These are phyloP conservation scores for Eugenia klotzschiana DNA, from an alignment of 441 rosid genomes.

Conservation along the genomic window DNA sequence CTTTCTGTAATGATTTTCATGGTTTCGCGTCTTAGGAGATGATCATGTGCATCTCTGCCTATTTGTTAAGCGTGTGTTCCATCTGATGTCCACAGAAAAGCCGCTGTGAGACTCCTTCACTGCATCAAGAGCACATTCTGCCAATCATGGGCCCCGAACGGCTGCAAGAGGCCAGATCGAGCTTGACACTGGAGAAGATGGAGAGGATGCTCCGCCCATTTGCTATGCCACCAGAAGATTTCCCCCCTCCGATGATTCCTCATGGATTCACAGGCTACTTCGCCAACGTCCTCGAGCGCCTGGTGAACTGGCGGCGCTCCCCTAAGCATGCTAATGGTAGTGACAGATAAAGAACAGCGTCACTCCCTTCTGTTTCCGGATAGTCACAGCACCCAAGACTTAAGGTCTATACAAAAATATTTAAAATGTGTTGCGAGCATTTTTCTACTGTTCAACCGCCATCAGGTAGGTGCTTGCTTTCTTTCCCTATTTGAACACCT, in stretches of 20 bases:
- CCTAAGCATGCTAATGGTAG: slow-evolving; percentile 49
- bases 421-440: background rate
- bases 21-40: background rate
- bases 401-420: background rate
- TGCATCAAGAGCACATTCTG: slow-evolving; percentile 91
- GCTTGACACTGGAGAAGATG: slow-evolving; percentile 77
- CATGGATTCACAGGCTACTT: slow-evolving; percentile 97
- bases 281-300: slow-evolving; percentile 87
- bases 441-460: background rate
- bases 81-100: slow-evolving; percentile 26
- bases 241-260: slow-evolving; percentile 87
- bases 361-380: background rate
- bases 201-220: slow-evolving; percentile 85
- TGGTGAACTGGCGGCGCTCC: slow-evolving; percentile 91
- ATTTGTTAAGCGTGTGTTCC: background rate
- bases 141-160: slow-evolving; percentile 99
- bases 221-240: slow-evolving; percentile 99
- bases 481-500: background rate
- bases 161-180: slow-evolving; percentile 84
- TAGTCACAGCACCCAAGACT: background rate
- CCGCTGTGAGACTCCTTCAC: slow-evolving; percentile 62
- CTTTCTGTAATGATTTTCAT: background rate
- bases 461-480: background rate
- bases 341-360: slow-evolving; percentile 28
- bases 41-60: background rate